These are phyloP conservation scores for Fraxinus excelsior DNA, from an alignment of 257 asterid species.

Conservation along the genomic window DNA sequence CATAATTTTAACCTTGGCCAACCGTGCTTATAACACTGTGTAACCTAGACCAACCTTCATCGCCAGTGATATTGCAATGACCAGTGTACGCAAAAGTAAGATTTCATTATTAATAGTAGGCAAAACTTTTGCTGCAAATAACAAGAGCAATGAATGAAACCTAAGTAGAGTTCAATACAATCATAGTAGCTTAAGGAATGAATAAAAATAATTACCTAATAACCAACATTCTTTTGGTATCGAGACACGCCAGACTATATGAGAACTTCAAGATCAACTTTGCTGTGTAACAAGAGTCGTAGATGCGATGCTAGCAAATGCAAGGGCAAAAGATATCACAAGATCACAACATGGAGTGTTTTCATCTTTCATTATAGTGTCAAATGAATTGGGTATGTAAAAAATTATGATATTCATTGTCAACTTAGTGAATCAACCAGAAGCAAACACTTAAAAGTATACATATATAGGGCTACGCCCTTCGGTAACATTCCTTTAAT, in stretches of 20 bases:
- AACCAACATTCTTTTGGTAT: slow-evolving; percentile 39
- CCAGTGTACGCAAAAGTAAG: slow-evolving; percentile 39
- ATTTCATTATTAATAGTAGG: slow-evolving; percentile 41
- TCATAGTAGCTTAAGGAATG: not conserved
- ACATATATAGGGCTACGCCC: no score
- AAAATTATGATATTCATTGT: no score
- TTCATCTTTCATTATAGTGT: no score
- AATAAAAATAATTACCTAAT: not conserved
- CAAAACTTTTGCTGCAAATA: slow-evolving; percentile 35
- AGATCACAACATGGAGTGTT: not conserved
- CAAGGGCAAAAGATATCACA: slow-evolving; percentile 20
- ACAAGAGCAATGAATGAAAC: not conserved
- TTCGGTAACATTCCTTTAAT: no score
- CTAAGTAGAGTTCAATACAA: not conserved
- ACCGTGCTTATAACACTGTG: not conserved
- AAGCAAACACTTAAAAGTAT: no score
- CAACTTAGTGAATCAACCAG: no score
- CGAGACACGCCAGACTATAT: slow-evolving; percentile 39
- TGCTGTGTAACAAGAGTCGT: slow-evolving; percentile 38
- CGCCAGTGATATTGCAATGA: slow-evolving; percentile 44
- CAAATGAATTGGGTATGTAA: no score
- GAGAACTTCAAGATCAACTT: slow-evolving; percentile 47
- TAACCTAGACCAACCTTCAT: slow-evolving; percentile 31
- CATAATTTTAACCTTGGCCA: no score
- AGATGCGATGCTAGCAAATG: slow-evolving; percentile 37